These are phyloP conservation scores for Salvia hispanica DNA, from an alignment of 257 asterid genomes.

Conservation along the genomic window DNA sequence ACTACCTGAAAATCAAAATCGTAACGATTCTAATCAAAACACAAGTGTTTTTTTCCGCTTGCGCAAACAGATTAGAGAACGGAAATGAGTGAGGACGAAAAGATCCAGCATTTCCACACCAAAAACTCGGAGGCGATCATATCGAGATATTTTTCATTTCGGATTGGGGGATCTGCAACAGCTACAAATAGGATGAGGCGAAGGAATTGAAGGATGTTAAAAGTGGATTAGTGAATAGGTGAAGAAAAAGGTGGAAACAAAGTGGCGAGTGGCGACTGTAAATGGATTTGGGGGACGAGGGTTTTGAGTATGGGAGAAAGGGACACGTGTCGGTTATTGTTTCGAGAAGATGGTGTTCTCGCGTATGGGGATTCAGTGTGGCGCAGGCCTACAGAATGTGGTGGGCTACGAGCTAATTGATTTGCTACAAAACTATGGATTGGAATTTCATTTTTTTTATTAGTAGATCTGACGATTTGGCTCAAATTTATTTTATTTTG, in stretches of 20 bases:
- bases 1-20: constrained; percentile 15
- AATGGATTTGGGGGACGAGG: constrained; percentile 48
- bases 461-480: no score
- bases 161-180: constrained; percentile 26
- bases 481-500: no score
- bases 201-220: constrained; percentile 8
- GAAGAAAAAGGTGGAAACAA: constrained; percentile 40
- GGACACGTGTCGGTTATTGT: constrained; percentile 64
- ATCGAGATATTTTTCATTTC: constrained; percentile 16
- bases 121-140: constrained; percentile 43
- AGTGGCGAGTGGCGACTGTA: constrained; percentile 14
- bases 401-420: constrained; percentile 35
- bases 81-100: constrained; percentile 57
- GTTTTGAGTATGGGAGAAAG: constrained; percentile 41
- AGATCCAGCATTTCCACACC: constrained; percentile 71
- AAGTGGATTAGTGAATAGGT: constrained; percentile 19
- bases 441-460: no score
- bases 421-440: constrained; percentile 31
- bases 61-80: constrained; percentile 63
- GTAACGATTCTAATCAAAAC: neutral
- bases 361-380: constrained; percentile 36
- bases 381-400: constrained; percentile 19
- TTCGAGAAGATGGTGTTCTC: constrained; percentile 34
- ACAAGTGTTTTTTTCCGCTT: constrained; percentile 50
- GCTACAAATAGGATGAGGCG: neutral